Conservation (phyloP, 768 basidiomycete species). For the Rhodotorula taiwanensis region DNA sequence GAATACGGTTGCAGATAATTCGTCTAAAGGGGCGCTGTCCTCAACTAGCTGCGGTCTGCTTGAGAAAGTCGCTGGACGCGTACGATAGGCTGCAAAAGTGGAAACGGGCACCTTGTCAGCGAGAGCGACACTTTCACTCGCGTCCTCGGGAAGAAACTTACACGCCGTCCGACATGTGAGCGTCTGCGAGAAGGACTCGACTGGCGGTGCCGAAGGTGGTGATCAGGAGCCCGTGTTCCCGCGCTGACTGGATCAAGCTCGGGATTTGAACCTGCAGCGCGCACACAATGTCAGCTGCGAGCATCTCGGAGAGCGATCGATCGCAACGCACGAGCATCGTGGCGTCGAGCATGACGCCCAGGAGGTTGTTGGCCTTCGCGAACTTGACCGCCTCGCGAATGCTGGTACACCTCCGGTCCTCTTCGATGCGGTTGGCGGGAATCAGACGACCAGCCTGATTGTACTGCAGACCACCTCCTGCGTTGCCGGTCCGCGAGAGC, state of each 20-base stretch:
- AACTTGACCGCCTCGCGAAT: slow-evolving; percentile 89
- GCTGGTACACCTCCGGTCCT: slow-evolving; percentile 54
- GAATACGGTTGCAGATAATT: background rate
- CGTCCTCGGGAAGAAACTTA: too few species aligned
- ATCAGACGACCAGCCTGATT: slow-evolving; percentile 32
- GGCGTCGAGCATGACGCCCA: slow-evolving; percentile 84
- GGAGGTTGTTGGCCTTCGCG: slow-evolving; percentile 80
- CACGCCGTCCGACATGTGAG: slow-evolving; percentile 45
- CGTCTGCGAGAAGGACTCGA: slow-evolving; percentile 43
- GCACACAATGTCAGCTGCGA: background rate
- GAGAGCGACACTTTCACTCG: too few species aligned
- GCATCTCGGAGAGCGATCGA: slow-evolving; percentile 6
- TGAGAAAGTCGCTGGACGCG: slow-evolving; percentile 27
- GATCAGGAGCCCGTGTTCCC: slow-evolving; percentile 79
- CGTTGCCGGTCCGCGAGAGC: slow-evolving; percentile 45
- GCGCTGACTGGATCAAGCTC: slow-evolving; percentile 77
- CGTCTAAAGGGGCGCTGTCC: too few species aligned
- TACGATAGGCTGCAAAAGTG: slow-evolving; percentile 19
- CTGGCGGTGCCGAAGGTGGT: slow-evolving; percentile 60
- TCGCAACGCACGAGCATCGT: slow-evolving; percentile 69
- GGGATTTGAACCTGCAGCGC: slow-evolving; percentile 68
- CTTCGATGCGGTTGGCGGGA: slow-evolving; percentile 45
- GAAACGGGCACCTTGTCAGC: background rate
- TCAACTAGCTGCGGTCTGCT: slow-evolving; percentile 25
- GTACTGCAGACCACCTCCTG: slow-evolving; percentile 11